A percentile compares a stretch with the other conserved stretches of the same genome.
These are phyloP conservation scores for Raddia distichophylla DNA, from an alignment of 176 grass and related monocot species.

Conservation along the genomic window DNA sequence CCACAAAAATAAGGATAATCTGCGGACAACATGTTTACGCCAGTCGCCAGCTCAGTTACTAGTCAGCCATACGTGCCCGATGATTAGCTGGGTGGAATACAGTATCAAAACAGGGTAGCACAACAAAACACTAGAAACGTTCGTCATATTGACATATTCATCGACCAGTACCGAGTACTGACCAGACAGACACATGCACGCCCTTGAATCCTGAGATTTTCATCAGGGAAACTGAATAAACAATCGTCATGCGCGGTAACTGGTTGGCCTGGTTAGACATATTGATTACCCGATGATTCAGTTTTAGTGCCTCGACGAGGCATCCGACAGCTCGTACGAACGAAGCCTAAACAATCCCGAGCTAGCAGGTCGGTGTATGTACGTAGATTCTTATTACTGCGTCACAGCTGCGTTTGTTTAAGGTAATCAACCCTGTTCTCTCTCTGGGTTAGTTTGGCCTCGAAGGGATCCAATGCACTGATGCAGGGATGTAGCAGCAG, in stretches of 20 bases:
- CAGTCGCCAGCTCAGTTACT: too few relatives aligned
- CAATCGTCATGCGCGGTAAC: slow-evolving; percentile 34
- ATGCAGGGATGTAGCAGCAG: slow-evolving; percentile 26
- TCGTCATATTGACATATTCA: background rate
- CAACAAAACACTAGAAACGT: background rate
- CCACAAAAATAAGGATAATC: too few relatives aligned
- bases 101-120: too few relatives aligned
- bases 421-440: too few relatives aligned
- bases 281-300: slow-evolving; percentile 38
- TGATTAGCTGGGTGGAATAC: too few relatives aligned
- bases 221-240: slow-evolving; percentile 28
- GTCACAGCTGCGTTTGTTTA: background rate
- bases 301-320: background rate
- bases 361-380: background rate
- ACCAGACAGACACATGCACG: slow-evolving; percentile 23
- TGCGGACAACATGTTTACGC: too few relatives aligned
- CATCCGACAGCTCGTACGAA: background rate
- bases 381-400: slow-evolving; percentile 9
- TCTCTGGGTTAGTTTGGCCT: background rate
- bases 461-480: slow-evolving; percentile 52
- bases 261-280: background rate
- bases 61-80: too few relatives aligned
- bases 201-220: slow-evolving; percentile 27
- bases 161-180: background rate
- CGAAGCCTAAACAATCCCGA: background rate